Base-by-base conservation (phyloP, 108 stramenopile species). In the Parmales sp. region DNA sequence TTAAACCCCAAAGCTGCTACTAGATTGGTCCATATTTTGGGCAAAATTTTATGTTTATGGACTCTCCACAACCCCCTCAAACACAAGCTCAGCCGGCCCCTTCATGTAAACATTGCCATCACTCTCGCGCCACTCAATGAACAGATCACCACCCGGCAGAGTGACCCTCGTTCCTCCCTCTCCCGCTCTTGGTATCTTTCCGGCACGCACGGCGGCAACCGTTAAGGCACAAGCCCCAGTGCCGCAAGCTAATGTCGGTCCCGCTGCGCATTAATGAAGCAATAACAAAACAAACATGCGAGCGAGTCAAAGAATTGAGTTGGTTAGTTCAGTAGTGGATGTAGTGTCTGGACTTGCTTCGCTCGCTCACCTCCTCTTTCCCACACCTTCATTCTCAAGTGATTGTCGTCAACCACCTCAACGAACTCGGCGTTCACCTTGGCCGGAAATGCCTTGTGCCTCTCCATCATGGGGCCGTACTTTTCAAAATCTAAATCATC, bases 341-440 rank as follows among this genome's bases (percentile, higher is more conserved):
- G n/a, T n/a, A n/a, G n/a, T n/a, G n/a, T n/a, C n/a, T n/a, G n/a
- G n/a, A n/a, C n/a, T n/a, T n/a, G n/a, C n/a, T n/a, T n/a, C n/a
- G n/a, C n/a, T n/a, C n/a, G n/a, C n/a, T n/a, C n/a, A n/a, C n/a
- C n/a, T n/a, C 97, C 97, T 29, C 97, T 85, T 70, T 98, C 97
- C 93, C 94, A 98, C 1, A 93, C 92, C 78, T 91, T 91, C 95
- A 96, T 96, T 54, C 87, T 88, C 46, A 96, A 72, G 80, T 94
- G 95, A 13, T 68, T 80, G 16, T 80, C 78, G 50, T 70, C 68
- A 68, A 89, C 44, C 18, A 97, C 94, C 76, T 93, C 91, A 6
- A 95, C 95, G 76, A 98, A 98, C 72, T 98, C 97, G 5, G 94
- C 93, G 78, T 98, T 98, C 66, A 89, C 90, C 69, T 85, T 87